These are phyloP conservation scores for Monilinia aucupariae DNA, from an alignment of 2,329 filamentous ascomycete species.

Conservation along the genomic window DNA sequence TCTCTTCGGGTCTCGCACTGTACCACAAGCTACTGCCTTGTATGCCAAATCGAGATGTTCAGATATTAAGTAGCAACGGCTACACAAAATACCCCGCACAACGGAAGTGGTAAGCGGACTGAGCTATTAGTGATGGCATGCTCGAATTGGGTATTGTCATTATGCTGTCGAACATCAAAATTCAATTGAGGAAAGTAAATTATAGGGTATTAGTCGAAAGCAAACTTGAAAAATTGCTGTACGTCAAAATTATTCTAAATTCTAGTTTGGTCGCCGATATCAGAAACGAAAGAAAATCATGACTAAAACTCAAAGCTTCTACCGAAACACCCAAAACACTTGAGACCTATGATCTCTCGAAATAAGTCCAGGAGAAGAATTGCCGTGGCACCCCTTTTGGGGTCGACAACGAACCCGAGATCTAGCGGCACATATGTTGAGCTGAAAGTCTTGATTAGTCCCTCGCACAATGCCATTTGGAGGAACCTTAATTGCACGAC, in stretches of 20 bases:
- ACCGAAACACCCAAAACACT: neutral
- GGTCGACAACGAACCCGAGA: neutral
- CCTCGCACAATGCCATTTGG: neutral
- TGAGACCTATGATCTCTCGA: neutral
- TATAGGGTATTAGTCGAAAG: neutral
- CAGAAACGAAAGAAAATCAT: too few relatives aligned
- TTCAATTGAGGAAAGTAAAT: neutral
- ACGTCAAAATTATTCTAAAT: too few relatives aligned
- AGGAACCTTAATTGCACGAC: neutral
- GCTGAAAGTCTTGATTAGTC: neutral
- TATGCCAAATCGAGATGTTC: neutral
- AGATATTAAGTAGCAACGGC: neutral
- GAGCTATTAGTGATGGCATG: neutral
- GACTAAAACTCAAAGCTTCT: neutral
- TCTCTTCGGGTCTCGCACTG: neutral
- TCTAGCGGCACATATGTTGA: neutral
- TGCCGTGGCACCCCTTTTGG: neutral
- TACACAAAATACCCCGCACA: neutral
- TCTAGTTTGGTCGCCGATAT: too few relatives aligned
- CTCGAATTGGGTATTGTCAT: neutral
- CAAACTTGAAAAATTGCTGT: neutral
- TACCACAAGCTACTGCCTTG: neutral
- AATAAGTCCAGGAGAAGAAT: neutral
- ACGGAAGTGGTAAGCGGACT: neutral
- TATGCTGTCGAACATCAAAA: neutral